Conservation (phyloP, 257 asterid genomes). For the Echites panduratus region DNA sequence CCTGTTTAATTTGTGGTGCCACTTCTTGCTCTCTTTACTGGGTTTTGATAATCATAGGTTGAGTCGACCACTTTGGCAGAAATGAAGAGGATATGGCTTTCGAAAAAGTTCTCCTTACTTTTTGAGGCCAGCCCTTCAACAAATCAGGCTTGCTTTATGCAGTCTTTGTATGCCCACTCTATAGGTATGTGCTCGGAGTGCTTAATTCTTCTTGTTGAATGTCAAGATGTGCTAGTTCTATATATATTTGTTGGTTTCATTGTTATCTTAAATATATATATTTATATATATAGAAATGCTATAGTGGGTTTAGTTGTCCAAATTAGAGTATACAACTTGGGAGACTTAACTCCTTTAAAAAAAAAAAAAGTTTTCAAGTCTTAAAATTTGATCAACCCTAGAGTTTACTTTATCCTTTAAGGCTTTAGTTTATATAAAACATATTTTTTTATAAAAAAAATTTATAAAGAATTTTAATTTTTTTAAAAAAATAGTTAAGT, state of each 20-base stretch:
- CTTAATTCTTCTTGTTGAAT: background rate
- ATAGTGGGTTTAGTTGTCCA: too few relatives aligned
- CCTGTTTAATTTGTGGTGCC: slow-evolving; percentile 1
- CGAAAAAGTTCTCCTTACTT: slow-evolving; percentile 63
- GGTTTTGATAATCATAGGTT: slow-evolving; percentile 27
- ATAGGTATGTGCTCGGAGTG: slow-evolving; percentile 36
- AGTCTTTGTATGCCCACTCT: slow-evolving; percentile 69
- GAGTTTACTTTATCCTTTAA: too few relatives aligned
- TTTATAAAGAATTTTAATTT: too few relatives aligned
- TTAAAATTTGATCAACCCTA: too few relatives aligned
- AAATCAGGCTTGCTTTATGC: slow-evolving; percentile 81
- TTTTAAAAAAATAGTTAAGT: too few relatives aligned
- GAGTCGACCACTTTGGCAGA: slow-evolving; percentile 55
- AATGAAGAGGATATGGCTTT: slow-evolving; percentile 72
- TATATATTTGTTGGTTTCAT: background rate
- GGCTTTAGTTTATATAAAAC: too few relatives aligned
- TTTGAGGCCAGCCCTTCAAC: slow-evolving; percentile 80
- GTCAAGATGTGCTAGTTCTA: background rate
- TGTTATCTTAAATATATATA: background rate
- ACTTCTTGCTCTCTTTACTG: background rate
- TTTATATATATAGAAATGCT: too few relatives aligned
- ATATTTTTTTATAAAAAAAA: too few relatives aligned
- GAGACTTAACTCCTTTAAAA: too few relatives aligned
- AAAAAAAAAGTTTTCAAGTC: too few relatives aligned
- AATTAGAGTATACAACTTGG: too few relatives aligned